These are phyloP conservation scores for Myriosclerotinia duriaeana DNA, from an alignment of 2,329 filamentous ascomycete species.

Conservation along the genomic window DNA sequence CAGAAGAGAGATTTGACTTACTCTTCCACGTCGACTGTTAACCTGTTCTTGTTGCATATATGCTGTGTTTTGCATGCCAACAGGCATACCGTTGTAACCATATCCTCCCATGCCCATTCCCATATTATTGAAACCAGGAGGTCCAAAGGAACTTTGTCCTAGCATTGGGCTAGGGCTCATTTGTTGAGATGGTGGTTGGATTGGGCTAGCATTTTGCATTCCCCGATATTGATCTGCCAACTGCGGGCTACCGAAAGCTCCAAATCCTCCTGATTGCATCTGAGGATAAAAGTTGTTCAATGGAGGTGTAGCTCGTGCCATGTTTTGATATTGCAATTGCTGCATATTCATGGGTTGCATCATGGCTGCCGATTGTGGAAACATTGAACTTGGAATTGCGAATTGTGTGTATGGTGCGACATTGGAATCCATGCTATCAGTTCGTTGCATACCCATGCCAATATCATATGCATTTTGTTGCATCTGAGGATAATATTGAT, in stretches of 20 bases:
- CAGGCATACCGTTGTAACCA: slow-evolving; percentile 48
- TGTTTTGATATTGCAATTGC: slow-evolving; percentile 57
- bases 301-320: slow-evolving; percentile 52
- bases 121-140: slow-evolving; percentile 51
- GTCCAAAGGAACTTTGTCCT: slow-evolving; percentile 47
- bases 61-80: slow-evolving; percentile 49
- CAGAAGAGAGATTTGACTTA: slow-evolving; percentile 39
- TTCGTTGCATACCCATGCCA: slow-evolving; percentile 52
- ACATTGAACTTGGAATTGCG: slow-evolving; percentile 54
- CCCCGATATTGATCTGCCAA: slow-evolving; percentile 57
- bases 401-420: slow-evolving; percentile 53
- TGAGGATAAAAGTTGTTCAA: slow-evolving; percentile 58
- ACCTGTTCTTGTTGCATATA: slow-evolving; percentile 57
- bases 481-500: slow-evolving; percentile 56
- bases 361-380: slow-evolving; percentile 46
- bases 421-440: slow-evolving; percentile 53
- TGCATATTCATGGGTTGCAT: slow-evolving; percentile 53
- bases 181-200: slow-evolving; percentile 43
- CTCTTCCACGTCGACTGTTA: slow-evolving; percentile 58
- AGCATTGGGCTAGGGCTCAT: slow-evolving; percentile 45
- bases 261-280: slow-evolving; percentile 57
- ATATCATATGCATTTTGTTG: slow-evolving; percentile 50
- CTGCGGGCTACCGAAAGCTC: slow-evolving; percentile 50
- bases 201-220: slow-evolving; percentile 53
- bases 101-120: slow-evolving; percentile 48